These are phyloP conservation scores for Climacium dendroides DNA, from an alignment of 225 moss, liverwort and hornwort species.

Conservation along the genomic window DNA sequence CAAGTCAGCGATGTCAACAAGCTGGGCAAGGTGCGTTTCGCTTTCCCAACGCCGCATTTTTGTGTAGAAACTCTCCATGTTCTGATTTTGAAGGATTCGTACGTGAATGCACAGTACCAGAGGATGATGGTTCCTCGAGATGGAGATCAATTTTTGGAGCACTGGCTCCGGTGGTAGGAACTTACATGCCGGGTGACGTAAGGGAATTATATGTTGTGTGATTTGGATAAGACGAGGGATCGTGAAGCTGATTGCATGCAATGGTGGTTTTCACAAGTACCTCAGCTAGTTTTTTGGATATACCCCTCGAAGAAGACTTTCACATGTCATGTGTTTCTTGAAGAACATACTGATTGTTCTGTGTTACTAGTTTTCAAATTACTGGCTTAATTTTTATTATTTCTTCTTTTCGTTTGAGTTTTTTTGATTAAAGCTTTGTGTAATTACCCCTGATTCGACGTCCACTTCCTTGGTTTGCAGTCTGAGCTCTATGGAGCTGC, in stretches of 20 bases:
- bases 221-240: not conserved
- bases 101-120: not conserved
- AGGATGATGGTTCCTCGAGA: not conserved
- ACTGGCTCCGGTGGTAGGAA: not conserved
- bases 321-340: not conserved
- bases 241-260: not conserved
- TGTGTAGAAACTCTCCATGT: not conserved
- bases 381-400: not conserved
- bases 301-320: not conserved
- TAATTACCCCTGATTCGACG: not conserved
- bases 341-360: not conserved
- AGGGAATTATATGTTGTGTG: not conserved
- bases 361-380: not conserved
- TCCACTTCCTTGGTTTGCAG: not conserved
- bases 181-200: not conserved
- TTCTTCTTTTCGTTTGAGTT: not conserved
- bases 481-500: slow-evolving; percentile 13
- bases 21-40: not conserved
- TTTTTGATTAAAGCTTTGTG: not conserved
- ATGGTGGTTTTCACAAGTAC: not conserved
- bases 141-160: not conserved
- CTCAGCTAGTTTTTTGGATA: not conserved
- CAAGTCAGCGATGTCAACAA: slow-evolving; percentile 6
- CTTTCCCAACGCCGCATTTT: not conserved
- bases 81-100: not conserved